Evolutionary conservation across 78 protist species (phyloP).

Genomic region (Dictyostelium purpureum): DNA sequence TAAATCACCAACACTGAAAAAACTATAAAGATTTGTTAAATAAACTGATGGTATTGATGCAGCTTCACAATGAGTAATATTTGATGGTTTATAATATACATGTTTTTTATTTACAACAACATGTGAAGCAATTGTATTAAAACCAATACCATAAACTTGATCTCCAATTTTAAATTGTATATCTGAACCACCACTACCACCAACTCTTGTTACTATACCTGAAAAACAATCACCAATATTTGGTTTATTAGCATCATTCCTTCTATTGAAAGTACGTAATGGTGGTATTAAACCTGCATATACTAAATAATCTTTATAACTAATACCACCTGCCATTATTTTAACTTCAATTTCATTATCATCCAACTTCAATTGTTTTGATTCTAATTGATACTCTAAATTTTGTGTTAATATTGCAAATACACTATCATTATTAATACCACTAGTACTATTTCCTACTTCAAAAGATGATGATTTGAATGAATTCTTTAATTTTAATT

Average conservation of each 20-base stretch:
- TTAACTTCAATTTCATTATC: neutral
- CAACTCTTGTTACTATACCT: slow-evolving; percentile 25
- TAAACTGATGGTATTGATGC: slow-evolving; percentile 61
- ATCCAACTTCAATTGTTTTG: neutral
- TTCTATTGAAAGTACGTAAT: neutral
- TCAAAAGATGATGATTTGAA: neutral
- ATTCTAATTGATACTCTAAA: neutral
- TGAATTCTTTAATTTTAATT: neutral
- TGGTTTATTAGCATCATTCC: neutral
- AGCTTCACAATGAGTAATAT: slow-evolving; percentile 7
- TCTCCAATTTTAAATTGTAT: slow-evolving; percentile 21
- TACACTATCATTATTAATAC: neutral
- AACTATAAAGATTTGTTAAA: slow-evolving; percentile 5
- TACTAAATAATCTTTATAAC: neutral
- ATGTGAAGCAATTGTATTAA: neutral
- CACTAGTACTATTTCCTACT: too few species aligned
- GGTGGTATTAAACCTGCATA: neutral
- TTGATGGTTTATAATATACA: neutral
- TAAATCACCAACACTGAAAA: slow-evolving; percentile 12
- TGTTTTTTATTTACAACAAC: neutral
- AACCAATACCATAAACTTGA: slow-evolving; percentile 32
- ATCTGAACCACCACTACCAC: neutral
- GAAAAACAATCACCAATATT: slow-evolving; percentile 30
- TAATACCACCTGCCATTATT: neutral
- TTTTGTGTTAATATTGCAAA: neutral